Evolutionary conservation across 1,139 yeast species (phyloP), one percentile per base, ranked within the genome.

Genomic region (Geotrichum carabidarum): DNA sequence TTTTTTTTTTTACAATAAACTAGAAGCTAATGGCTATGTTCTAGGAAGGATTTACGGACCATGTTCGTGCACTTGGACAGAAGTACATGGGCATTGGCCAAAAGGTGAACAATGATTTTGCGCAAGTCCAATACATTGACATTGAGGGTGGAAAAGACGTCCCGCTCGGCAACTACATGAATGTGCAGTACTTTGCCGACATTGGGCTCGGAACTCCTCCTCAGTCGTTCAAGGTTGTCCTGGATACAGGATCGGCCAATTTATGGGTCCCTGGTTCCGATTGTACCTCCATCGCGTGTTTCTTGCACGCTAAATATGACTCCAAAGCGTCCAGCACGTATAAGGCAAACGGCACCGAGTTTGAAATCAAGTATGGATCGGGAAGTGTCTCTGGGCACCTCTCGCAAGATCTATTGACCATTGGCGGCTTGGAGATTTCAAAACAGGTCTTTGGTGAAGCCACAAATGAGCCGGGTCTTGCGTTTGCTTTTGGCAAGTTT

Each of bases 401-500:
- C 50, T 90, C 97, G 46, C 85, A 85, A 68, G 99, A 93, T 70
- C 76, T 83, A 45, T 74, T 93, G 63, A 74, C 79, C 59, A 74
- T 93, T 61, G 98, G 97, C 55, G 96, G 86, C 68, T 80, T 93
- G 74, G 74, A 77, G 53, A 89, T 93, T 67, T 86, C 90, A 60
- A 74, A 84, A 61, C 98, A 91, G 75, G 94, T 85, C 69, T 93
- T 93, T 70, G 98, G 95, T 58, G 99, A 93, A 77, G 93, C 96
- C 58, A 93, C 99, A 58, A 81, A 82, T 62, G 99, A 93, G 76
- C 98, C 99, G 38, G 99, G 99, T 54, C 80, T 93, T 65, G 95
- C 98, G 0, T 93, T 93, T 75, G 98, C 98, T 55, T 93, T 93
- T 73, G 99, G 96, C 71, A 91, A 93, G 67, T 90, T 93, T 69